A percentile compares a stretch with the other conserved stretches of the same genome.
Evolutionary conservation across 176 grass and related monocot species (phyloP).

Genomic region (Aegilops longissima): DNA sequence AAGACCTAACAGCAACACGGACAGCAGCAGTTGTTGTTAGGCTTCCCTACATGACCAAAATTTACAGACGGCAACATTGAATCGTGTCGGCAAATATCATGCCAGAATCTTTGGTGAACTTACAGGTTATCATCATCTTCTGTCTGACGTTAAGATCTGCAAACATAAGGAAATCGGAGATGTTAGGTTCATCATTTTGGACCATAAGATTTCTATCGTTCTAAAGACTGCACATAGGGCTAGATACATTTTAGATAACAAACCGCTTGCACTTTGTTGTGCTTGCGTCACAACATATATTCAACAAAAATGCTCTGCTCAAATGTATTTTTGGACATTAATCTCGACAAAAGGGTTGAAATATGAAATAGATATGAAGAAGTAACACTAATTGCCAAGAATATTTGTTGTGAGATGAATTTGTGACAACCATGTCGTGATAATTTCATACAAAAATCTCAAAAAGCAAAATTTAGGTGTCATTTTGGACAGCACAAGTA

Average conservation of each 20-base stretch:
- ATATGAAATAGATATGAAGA: not conserved
- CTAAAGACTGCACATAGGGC: conserved; percentile 1
- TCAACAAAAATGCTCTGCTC: not conserved
- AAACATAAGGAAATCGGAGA: not conserved
- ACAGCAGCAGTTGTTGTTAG: conserved; percentile 34
- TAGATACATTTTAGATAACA: conserved; percentile 21
- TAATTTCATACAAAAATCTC: no score
- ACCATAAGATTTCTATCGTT: not conserved
- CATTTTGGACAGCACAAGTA: not conserved
- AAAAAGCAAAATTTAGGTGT: no score
- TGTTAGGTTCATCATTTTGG: conserved; percentile 15
- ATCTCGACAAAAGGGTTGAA: not conserved
- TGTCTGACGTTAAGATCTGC: conserved; percentile 43
- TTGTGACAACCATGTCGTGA: no score
- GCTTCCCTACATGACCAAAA: conserved; percentile 52
- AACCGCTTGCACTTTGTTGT: not conserved
- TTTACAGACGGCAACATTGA: conserved; percentile 38
- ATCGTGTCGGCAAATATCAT: conserved; percentile 24
- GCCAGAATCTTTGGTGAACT: conserved; percentile 39
- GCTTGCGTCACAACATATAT: not conserved
- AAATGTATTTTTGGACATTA: not conserved
- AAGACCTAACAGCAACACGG: conserved; percentile 10
- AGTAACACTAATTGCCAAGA: no score
- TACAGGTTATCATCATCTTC: conserved; percentile 31
- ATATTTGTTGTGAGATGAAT: no score